phyloP scores from a whole-genome alignment of 129 eudicot genomes.

The Helichrysum umbraculigerum region DNA sequence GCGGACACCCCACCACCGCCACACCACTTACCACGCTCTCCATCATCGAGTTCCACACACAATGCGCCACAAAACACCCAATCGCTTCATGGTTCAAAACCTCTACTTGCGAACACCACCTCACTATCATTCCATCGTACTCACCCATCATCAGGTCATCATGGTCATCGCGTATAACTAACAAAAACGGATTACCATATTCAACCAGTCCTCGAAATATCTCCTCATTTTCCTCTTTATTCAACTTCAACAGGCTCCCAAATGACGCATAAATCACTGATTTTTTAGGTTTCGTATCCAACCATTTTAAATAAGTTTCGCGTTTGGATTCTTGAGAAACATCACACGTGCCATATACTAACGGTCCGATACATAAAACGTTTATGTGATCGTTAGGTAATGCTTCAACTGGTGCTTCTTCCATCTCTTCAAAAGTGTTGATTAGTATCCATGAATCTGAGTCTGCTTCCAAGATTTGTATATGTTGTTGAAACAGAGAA shows the following conservation, averaged over 20 bases:
- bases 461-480: conserved; percentile 39
- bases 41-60: conserved; percentile 74
- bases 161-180: conserved; percentile 40
- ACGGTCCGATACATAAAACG: conserved; percentile 49
- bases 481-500: conserved; percentile 43
- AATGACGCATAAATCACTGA: conserved; percentile 64
- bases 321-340: conserved; percentile 11
- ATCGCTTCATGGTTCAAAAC: conserved; percentile 51
- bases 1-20: conserved; percentile 57
- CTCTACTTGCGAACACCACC: conserved; percentile 74
- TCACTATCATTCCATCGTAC: conserved; percentile 45
- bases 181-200: conserved; percentile 47
- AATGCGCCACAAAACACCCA: conserved; percentile 71
- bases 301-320: conserved; percentile 40
- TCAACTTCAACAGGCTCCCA: conserved; percentile 51
- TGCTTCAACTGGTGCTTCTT: conserved; percentile 26
- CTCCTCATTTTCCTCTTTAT: conserved; percentile 43
- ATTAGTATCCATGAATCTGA: conserved; percentile 39
- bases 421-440: conserved; percentile 50
- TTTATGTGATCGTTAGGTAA: conserved; percentile 19
- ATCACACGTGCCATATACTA: conserved; percentile 20
- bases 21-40: conserved; percentile 59
- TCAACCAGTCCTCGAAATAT: conserved; percentile 36
- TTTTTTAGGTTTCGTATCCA: conserved; percentile 32
- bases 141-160: conserved; percentile 26